phyloP scores from a whole-genome alignment of 2,329 filamentous ascomycete genomes.

The Thielaviopsis punctulata region DNA sequence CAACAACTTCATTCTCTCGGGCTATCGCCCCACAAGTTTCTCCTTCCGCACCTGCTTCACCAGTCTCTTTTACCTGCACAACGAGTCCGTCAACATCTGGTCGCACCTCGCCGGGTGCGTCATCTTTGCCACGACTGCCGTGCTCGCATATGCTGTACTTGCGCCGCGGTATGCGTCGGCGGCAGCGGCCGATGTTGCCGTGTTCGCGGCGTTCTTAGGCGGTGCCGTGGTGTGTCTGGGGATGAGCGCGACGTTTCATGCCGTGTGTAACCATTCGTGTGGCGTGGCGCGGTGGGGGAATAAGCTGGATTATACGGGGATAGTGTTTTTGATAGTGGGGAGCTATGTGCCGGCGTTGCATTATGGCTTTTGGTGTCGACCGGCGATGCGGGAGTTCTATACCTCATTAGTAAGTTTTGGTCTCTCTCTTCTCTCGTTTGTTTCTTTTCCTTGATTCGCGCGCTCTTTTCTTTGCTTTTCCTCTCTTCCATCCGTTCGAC shows the following conservation, averaged over 20 bases:
- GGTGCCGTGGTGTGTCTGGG: conserved; percentile 58
- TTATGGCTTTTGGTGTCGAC: conserved; percentile 65
- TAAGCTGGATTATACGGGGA: conserved; percentile 86
- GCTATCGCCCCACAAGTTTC: conserved; percentile 34
- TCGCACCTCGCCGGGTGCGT: conserved; percentile 48
- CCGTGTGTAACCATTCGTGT: conserved; percentile 69
- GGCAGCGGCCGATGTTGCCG: conserved; percentile 44
- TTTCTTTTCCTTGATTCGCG: not conserved
- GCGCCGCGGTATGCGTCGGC: conserved; percentile 50
- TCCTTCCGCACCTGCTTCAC: conserved; percentile 29
- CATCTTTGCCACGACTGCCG: conserved; percentile 32
- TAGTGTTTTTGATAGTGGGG: conserved; percentile 79
- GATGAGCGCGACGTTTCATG: conserved; percentile 74
- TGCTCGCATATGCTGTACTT: conserved; percentile 38
- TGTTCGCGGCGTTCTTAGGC: conserved; percentile 62
- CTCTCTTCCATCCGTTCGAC: not conserved
- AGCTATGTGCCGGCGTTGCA: conserved; percentile 79
- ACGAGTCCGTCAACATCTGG: conserved; percentile 48
- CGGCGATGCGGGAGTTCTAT: conserved; percentile 49
- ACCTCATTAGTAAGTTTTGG: conserved; percentile 47
- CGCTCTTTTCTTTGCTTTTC: not conserved
- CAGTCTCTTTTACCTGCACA: conserved; percentile 38
- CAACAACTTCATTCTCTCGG: conserved; percentile 36
- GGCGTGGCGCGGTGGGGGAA: conserved; percentile 69
- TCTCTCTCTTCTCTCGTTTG: not conserved